These are phyloP conservation scores for Aegilops umbellulata DNA, from an alignment of 176 grass and related monocot genomes.

Conservation along the genomic window DNA sequence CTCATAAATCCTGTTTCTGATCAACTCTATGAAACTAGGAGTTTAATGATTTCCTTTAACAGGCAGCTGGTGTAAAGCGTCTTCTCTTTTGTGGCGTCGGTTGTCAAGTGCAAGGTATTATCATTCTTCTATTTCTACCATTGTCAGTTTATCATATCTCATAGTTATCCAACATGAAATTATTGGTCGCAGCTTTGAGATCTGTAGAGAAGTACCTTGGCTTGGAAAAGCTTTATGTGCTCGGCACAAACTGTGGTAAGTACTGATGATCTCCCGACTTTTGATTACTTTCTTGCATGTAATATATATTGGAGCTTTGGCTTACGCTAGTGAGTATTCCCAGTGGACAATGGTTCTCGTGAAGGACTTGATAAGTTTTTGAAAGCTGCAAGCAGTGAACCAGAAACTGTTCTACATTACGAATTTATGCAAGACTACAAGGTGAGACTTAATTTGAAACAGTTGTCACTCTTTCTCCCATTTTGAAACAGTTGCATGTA, in stretches of 20 bases:
- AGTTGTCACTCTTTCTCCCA: no score
- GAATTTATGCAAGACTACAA: conserved; percentile 99
- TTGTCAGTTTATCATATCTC: conserved; percentile 31
- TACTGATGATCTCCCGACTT: conserved; percentile 10
- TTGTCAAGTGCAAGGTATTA: conserved; percentile 95
- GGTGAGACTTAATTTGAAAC: conserved; percentile 36
- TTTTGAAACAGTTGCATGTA: background rate
- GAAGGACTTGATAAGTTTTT: conserved; percentile 94
- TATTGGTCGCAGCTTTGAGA: conserved; percentile 72
- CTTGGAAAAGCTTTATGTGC: conserved; percentile 98
- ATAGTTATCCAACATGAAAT: conserved; percentile 47
- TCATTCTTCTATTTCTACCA: background rate
- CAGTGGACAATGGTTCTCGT: conserved; percentile 95
- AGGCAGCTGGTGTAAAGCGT: conserved; percentile 96
- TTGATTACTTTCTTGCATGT: background rate
- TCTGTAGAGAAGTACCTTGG: conserved; percentile 92
- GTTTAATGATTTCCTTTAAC: conserved; percentile 27
- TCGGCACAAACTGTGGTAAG: conserved; percentile 97
- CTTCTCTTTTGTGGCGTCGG: conserved; percentile 97
- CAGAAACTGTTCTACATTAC: conserved; percentile 95
- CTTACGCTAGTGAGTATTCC: conserved; percentile 8
- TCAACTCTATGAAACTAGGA: conserved; percentile 6
- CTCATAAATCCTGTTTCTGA: background rate
- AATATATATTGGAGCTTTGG: conserved; percentile 19
- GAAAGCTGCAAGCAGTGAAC: conserved; percentile 80